phyloP scores from a whole-genome alignment of 805 yeast genomes.

The Saccharomycopsis fodiens region DNA sequence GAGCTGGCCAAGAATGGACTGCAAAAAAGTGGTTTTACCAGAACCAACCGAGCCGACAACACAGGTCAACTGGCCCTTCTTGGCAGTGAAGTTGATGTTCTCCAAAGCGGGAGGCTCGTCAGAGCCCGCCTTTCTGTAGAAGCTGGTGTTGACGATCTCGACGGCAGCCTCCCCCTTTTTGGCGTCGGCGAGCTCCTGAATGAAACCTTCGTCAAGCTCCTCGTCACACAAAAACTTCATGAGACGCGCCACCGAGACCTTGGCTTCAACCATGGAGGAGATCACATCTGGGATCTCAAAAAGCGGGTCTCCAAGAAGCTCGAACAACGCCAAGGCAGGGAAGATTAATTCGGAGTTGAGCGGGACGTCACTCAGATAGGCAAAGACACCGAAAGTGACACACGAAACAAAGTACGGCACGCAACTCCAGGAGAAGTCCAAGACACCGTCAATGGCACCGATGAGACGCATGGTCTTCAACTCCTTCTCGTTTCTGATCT shows the following conservation, averaged over 20 bases:
- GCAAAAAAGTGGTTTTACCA: constrained; percentile 55
- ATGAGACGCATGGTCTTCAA: constrained; percentile 42
- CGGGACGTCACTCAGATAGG: constrained; percentile 37
- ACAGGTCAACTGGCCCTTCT: constrained; percentile 48
- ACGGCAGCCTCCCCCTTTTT: constrained; percentile 28
- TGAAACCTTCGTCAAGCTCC: constrained; percentile 33
- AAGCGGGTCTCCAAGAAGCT: constrained; percentile 51
- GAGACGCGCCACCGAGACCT: constrained; percentile 51
- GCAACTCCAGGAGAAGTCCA: constrained; percentile 52
- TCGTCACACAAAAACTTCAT: constrained; percentile 39
- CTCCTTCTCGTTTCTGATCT: constrained; percentile 53
- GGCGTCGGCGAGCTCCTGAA: constrained; percentile 20
- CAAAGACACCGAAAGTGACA: constrained; percentile 49
- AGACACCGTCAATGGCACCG: constrained; percentile 38
- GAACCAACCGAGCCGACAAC: constrained; percentile 62
- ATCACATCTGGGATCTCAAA: constrained; percentile 50
- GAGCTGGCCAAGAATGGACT: constrained; percentile 49
- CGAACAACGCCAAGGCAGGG: constrained; percentile 58
- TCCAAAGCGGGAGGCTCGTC: constrained; percentile 43
- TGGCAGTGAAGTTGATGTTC: constrained; percentile 41
- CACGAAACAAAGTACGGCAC: constrained; percentile 62
- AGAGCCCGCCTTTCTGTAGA: constrained; percentile 41
- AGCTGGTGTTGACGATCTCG: constrained; percentile 41
- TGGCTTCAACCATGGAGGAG: constrained; percentile 49
- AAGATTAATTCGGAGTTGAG: constrained; percentile 62